Base-by-base conservation (phyloP, 441 rosid genomes). In the Arabidopsis hybrid region DNA sequence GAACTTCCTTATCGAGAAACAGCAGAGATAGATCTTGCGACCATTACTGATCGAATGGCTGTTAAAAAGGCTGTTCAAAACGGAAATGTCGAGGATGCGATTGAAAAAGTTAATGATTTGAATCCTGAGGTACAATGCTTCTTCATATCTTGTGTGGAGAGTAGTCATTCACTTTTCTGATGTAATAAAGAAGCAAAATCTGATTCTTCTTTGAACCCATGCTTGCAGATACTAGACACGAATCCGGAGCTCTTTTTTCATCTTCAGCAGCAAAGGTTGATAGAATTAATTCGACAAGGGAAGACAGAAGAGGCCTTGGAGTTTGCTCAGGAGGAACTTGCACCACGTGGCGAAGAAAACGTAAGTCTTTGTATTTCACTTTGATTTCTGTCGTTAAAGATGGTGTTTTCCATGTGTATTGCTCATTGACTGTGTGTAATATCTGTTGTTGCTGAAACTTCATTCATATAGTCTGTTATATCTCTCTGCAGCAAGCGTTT, bases 261-360 rank as follows among this genome's bases (percentile, higher is more conserved):
- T 80, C 99, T 95, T 58, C 98, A 95, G 77, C 99, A 95, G 77
- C 99, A 95, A 75, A 91, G 93, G 76, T 77, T 95, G 83, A 95
- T 95, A 73, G 99, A 95, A 81, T 80, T 95, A 4, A 93, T 95
- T 78, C 89, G 99, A 17, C 88, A 90, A 77, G 97, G 99, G 59
- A 95, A 79, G 73, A 80, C 94, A 51, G 95, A 89, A 36, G 99
- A 92, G 81, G 98, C 99, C 66, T 80, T 92, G 79, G 95, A 91
- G 85, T 95, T 95, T 85, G 98, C 99, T 57, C 99, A 92, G 75
- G 99, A 92, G 79, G 97, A 95, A 79, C 97, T 95, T 67, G 99
- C 99, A 45, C 99, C 95, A 38, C 86, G 97, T 67, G 99, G 97
- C 47, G 97, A 95, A 84, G 98, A 93, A 84, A 89, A 95, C 73